phyloP scores from a whole-genome alignment of 345 rosid species.

The Anacardium occidentale region DNA sequence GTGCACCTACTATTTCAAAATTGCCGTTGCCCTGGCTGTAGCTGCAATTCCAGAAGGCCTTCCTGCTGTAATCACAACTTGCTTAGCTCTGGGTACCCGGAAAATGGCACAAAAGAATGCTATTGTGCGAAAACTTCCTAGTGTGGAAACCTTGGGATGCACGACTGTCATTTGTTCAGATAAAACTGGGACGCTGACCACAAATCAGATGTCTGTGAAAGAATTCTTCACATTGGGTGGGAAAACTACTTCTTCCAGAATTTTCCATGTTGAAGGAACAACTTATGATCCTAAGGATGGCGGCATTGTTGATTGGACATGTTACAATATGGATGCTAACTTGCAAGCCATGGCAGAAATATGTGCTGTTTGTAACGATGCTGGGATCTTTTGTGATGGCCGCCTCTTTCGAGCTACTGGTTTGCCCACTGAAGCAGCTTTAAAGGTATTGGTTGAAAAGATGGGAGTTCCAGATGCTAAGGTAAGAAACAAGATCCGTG shows the following conservation, averaged over 20 bases:
- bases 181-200: constrained; percentile 90
- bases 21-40: constrained; percentile 91
- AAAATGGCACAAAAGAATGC: constrained; percentile 97
- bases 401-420: constrained; percentile 78
- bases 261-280: constrained; percentile 81
- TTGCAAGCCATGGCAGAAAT: constrained; percentile 80
- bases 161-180: constrained; percentile 97
- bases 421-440: constrained; percentile 96
- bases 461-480: constrained; percentile 75
- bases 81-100: constrained; percentile 83
- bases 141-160: constrained; percentile 95
- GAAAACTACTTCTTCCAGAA: constrained; percentile 47
- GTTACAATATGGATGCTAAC: constrained; percentile 82
- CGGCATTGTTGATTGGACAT: constrained; percentile 78
- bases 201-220: constrained; percentile 89
- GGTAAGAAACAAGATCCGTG: constrained; percentile 48
- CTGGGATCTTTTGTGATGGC: constrained; percentile 74
- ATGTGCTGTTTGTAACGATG: constrained; percentile 85
- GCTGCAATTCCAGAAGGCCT: constrained; percentile 98
- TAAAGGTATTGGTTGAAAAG: constrained; percentile 87
- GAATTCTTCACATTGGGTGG: constrained; percentile 80
- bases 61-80: constrained; percentile 92
- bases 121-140: constrained; percentile 82
- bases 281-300: constrained; percentile 96
- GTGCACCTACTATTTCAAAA: constrained; percentile 91